A percentile compares a stretch with the other conserved stretches of the same genome.
phyloP scores from a whole-genome alignment of 1,284 basidiomycete species.

The Fistulina hepatica region DNA sequence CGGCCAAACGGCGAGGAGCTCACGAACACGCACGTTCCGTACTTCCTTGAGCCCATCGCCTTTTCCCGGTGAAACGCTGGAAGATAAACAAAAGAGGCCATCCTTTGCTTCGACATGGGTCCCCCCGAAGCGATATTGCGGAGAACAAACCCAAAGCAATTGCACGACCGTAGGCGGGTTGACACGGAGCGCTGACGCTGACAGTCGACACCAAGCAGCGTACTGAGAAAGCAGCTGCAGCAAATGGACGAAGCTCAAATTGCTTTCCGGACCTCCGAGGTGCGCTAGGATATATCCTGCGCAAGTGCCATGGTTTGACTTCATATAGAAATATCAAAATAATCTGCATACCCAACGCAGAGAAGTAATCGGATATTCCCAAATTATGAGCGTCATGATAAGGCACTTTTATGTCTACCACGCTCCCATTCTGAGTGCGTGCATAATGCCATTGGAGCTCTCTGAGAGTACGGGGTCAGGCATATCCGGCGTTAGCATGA shows the following conservation, averaged over 20 bases:
- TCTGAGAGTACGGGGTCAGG: background rate
- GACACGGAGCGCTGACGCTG: slow-evolving; percentile 8
- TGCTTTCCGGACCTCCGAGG: background rate
- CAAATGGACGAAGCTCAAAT: background rate
- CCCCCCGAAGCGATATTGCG: background rate
- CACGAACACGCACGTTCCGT: slow-evolving; percentile 8
- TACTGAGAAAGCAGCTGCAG: background rate
- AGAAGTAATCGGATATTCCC: background rate
- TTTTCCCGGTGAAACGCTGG: slow-evolving; percentile 14
- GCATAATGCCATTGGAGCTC: background rate
- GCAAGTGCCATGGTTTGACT: too few species aligned
- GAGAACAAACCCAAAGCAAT: slow-evolving; percentile 6
- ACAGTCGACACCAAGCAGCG: slow-evolving; percentile 14
- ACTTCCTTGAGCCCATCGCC: slow-evolving; percentile 12
- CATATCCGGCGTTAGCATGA: background rate
- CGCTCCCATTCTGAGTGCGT: background rate
- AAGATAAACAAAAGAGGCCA: slow-evolving; percentile 11
- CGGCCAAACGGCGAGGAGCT: slow-evolving; percentile 9
- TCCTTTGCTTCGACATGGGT: background rate
- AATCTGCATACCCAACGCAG: background rate
- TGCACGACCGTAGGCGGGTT: slow-evolving; percentile 17
- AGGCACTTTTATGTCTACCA: background rate
- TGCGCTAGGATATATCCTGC: background rate
- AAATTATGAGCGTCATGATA: background rate
- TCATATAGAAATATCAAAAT: background rate